A percentile compares a stretch with the other conserved stretches of the same genome.
These are phyloP conservation scores for Wakefieldia striispora DNA, from an alignment of 768 basidiomycete species.

Conservation along the genomic window DNA sequence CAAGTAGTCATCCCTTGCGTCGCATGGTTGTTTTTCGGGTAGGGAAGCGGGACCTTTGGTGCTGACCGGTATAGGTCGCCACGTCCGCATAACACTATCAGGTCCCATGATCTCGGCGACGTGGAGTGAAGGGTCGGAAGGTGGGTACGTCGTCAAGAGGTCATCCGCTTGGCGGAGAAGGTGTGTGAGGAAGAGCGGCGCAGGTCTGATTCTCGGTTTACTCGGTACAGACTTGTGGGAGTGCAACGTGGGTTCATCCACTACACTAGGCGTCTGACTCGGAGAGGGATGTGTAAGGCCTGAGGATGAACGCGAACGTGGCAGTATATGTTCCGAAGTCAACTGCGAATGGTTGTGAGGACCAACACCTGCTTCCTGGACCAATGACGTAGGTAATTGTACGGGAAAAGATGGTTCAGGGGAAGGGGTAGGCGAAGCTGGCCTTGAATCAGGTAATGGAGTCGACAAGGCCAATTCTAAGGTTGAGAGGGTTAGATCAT, in stretches of 20 bases:
- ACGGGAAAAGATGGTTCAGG: background rate
- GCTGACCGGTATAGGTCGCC: conserved; percentile 40
- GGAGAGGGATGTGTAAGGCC: background rate
- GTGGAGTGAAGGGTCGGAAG: conserved; percentile 50
- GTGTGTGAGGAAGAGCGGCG: conserved; percentile 41
- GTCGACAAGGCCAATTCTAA: conserved; percentile 16
- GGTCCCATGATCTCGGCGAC: conserved; percentile 71
- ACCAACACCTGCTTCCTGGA: background rate
- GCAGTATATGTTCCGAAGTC: background rate
- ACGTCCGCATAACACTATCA: conserved; percentile 73
- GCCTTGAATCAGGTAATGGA: conserved; percentile 20
- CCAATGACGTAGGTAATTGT: background rate
- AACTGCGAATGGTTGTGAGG: background rate
- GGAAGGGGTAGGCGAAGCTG: conserved; percentile 9
- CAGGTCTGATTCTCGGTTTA: conserved; percentile 20
- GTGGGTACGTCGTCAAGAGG: conserved; percentile 58
- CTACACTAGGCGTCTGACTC: background rate
- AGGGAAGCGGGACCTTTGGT: conserved; percentile 1
- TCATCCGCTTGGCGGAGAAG: conserved; percentile 59
- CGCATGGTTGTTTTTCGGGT: conserved; percentile 24
- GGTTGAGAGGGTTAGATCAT: background rate
- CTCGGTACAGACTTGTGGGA: background rate
- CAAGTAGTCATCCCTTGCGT: conserved; percentile 27
- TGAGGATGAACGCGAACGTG: conserved; percentile 11
- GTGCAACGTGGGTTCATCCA: conserved; percentile 1